Evolutionary conservation across 305 asterid genomes (phyloP), one percentile per base, ranked within the genome.

Genomic region (Stenogyne calaminthoides): DNA sequence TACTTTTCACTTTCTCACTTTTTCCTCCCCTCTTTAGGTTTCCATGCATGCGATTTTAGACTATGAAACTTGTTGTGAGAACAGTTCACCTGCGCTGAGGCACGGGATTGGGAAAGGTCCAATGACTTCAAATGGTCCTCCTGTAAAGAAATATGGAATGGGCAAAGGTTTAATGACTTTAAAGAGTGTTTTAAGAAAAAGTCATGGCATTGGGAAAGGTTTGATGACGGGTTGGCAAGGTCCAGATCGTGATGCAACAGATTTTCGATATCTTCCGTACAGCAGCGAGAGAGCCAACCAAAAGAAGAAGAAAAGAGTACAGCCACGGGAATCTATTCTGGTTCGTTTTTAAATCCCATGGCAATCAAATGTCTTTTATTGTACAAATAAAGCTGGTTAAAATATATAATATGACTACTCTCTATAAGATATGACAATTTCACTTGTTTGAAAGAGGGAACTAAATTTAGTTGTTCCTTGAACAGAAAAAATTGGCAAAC

Each of bases 101-200:
- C 86, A 84, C 78, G 96, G 96, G 40, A 67, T 76, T 22, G 98
- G 95, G 67, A 91, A 93, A 83, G 97, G 96, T 54, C 81, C 82
- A 67, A 85, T 89, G 89, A 87, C 88, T 16, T 75, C 76, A 64
- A 83, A 76, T 69, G 74, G 80, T 70, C 69, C 75, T 81, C 75
- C 82, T 39, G 69, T 69, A 51, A 81, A 75, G 82, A 89, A 83
- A 77, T 82, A 85, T 76, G 91, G 94, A 58, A 80, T 80, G 73
- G 96, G 96, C 59, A 92, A 92, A 87, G 92, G 90, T 72, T 69
- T 88, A 56, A 84, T 87, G 82, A 75, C 80, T 65, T 78, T 73
- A 59, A 79, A 73, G 70, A 81, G 77, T 56, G 78, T 63, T 72
- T 75, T 74, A 32, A 72, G 60, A 62, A 84, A 80, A 80, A 86